Conservation (phyloP, 768 basidiomycete species). For the Amanita inopinata region DNA sequence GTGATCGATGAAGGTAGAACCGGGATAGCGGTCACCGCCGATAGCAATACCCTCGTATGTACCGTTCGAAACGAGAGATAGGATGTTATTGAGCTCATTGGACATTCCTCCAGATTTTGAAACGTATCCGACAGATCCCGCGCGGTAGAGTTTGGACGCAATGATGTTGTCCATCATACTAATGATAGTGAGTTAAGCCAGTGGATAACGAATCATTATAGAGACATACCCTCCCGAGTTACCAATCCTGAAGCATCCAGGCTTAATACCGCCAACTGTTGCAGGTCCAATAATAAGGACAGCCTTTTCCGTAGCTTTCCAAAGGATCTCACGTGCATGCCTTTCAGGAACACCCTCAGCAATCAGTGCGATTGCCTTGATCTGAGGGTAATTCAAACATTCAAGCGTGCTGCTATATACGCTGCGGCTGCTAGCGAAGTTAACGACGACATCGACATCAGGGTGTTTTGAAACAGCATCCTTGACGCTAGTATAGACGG, state of each 20-base stretch:
- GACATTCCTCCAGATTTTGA: constrained; percentile 99
- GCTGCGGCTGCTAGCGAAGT: constrained; percentile 91
- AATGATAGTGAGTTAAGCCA: constrained; percentile 10
- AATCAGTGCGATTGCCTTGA: constrained; percentile 76
- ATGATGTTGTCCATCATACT: constrained; percentile 99
- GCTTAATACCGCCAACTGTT: constrained; percentile 99
- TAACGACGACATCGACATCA: constrained; percentile 95
- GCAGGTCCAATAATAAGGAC: constrained; percentile 93
- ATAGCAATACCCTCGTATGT: constrained; percentile 99
- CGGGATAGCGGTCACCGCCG: constrained; percentile 98
- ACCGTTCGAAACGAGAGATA: constrained; percentile 92
- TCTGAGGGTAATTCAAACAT: constrained; percentile 55
- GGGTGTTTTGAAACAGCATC: constrained; percentile 93
- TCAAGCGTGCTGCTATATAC: constrained; percentile 95
- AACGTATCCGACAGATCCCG: constrained; percentile 96
- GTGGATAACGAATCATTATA: neutral
- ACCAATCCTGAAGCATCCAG: constrained; percentile 98
- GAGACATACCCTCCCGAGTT: constrained; percentile 86
- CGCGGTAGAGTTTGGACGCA: constrained; percentile 94
- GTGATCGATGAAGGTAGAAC: constrained; percentile 98
- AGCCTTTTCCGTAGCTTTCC: constrained; percentile 73
- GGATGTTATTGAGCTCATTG: constrained; percentile 99
- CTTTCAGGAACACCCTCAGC: constrained; percentile 99
- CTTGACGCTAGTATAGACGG: constrained; percentile 87
- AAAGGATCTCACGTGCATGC: constrained; percentile 92